Evolutionary conservation across 2,329 filamentous ascomycete species (phyloP), one percentile per base, ranked within the genome.

Genomic region (Neobulgaria alba): DNA sequence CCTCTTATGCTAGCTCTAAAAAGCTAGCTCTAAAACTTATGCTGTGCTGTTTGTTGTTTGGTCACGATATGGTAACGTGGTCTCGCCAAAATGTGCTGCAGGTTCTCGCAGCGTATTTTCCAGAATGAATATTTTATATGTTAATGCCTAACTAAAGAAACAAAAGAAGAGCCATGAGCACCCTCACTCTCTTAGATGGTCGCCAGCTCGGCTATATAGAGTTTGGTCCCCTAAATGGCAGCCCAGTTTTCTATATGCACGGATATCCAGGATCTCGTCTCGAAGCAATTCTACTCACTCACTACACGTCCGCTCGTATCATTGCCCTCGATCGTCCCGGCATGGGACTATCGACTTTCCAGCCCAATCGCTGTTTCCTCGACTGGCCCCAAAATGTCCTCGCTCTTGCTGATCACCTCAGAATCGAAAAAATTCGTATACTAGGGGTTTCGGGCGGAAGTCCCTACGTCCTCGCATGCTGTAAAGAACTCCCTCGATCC

Each of bases 391-490:
- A 57, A 12, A 68, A 73, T 39, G 53, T 72, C 4, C 47, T 62
- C 9, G 56, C 55, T 1, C 59, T 73, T 7, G 59, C 61, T 3
- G 47, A 62, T 2, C 60, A 67, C 41, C 58, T 72, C 9, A 53
- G 60, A 2, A 47, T 71, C 12, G 42, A 55, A 4, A 46, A 56
- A 4, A 73, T 67, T 51, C 59, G 61, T 14, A 55, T 72, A 15
- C 45, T 72, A 5, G 67, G 67, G 2, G 54, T 60, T 4, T 68
- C 64, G 0, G 69, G 67, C 3, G 69, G 70, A 10, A 62, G 65
- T 1, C 66, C 68, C 0, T 72, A 68, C 49, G 62, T 63, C 3
- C 51, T 71, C 7, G 68, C 67, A 9, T 73, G 68, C 48, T 59
- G 66, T 12, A 57, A 61, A 30, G 44, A 47, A 4, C 48, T 71